Conservation (phyloP, 345 rosid genomes). For the Ailanthus altissimus region DNA sequence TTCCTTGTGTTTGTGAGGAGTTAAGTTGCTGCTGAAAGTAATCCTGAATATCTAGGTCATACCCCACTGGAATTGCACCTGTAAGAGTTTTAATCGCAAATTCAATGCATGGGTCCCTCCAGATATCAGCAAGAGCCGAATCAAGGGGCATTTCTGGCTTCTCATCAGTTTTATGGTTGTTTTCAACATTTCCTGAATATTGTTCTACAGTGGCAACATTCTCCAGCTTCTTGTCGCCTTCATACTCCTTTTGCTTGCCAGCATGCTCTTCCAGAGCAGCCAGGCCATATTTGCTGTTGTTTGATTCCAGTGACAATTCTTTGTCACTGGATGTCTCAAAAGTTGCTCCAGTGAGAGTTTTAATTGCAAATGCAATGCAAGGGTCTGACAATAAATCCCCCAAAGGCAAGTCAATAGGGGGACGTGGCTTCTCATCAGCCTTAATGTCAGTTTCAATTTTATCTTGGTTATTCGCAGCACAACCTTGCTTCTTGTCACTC, state of each 20-base stretch:
- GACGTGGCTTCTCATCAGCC: slow-evolving; percentile 32
- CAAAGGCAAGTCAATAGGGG: slow-evolving; percentile 49
- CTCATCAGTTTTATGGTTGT: slow-evolving; percentile 23
- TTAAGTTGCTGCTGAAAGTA: slow-evolving; percentile 36
- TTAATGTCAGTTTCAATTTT: slow-evolving; percentile 20
- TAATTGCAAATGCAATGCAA: slow-evolving; percentile 96
- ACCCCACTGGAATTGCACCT: slow-evolving; percentile 67
- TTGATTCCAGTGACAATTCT: slow-evolving; percentile 38
- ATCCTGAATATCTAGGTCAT: slow-evolving; percentile 38
- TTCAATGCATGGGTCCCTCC: slow-evolving; percentile 92
- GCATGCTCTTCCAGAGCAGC: slow-evolving; percentile 24
- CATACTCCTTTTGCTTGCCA: slow-evolving; percentile 22
- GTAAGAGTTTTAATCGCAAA: slow-evolving; percentile 93
- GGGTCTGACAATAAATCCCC: slow-evolving; percentile 87
- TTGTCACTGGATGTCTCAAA: slow-evolving; percentile 41
- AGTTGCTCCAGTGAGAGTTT: slow-evolving; percentile 75
- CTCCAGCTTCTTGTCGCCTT: slow-evolving; percentile 20
- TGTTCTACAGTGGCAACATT: slow-evolving; percentile 23
- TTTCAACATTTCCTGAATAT: slow-evolving; percentile 24
- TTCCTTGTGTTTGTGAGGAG: slow-evolving; percentile 39
- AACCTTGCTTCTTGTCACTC: slow-evolving; percentile 22
- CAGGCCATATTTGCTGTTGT: slow-evolving; percentile 26
- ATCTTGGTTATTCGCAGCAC: background rate
- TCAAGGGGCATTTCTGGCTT: slow-evolving; percentile 31
- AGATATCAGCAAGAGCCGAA: slow-evolving; percentile 47